Evolutionary conservation across 257 asterid genomes (phyloP), one percentile per base, ranked within the genome.

Genomic region (Salvia hispanica): DNA sequence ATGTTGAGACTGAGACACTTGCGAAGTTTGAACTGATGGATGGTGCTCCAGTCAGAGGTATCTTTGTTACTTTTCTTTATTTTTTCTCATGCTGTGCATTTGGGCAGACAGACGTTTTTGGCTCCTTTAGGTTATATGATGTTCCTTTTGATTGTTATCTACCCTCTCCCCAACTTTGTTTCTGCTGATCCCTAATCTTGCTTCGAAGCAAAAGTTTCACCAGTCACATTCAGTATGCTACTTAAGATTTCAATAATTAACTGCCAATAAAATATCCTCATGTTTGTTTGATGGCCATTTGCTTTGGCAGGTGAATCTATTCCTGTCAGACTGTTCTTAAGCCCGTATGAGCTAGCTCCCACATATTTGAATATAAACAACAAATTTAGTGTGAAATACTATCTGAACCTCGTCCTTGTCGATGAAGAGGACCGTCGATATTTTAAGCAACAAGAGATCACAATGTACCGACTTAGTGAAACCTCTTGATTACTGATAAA

Each of bases 1-100:
- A 93, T 79, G 96, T 93, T 8, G 99, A 93, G 82, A 93, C 97
- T 4, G 97, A 93, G 83, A 93, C 99, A 14, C 92, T 93, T 43
- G 99, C 99, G 60, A 93, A 93, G 85, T 93, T 85, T 78, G 99
- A 93, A 81, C 83, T 93, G 66, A 93, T 93, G 99, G 99, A 93
- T 76, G 99, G 99, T 75, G 97, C 99, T 82, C 99, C 99, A 40
- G 99, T 90, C 25, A 85, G 99, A 86, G 97, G 97, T 90, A 85
- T 51, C 51, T 2, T 34, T 14, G 57, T 31, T 50, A 64, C 21
- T 61, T n/a, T 14, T 58, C 34, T 52, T 13, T 46, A 7, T 21
- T 50, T 54, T 43, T 40, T 16, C n/a, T 37, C 71, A 21, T 66
- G 33, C 63, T 7, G 16, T 58, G 15, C 37, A 12, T 36, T 13